Evolutionary conservation across 1,284 basidiomycete species (phyloP).

Genomic region (Dichomitus squalens): DNA sequence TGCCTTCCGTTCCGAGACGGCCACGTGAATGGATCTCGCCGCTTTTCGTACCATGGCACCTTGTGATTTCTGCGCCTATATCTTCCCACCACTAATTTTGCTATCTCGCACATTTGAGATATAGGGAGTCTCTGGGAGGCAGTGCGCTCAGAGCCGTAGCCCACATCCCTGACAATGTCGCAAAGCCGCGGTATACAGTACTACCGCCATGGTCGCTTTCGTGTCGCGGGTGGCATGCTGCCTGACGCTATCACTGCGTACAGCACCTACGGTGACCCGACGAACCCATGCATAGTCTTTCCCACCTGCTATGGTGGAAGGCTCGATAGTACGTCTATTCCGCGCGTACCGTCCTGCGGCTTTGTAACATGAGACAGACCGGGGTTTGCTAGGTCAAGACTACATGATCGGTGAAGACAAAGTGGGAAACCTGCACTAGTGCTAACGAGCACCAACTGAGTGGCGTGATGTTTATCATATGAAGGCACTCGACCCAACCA

Average conservation of each 20-base stretch:
- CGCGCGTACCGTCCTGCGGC: not conserved
- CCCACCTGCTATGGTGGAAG: conserved; percentile 38
- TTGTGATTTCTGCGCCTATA: not conserved
- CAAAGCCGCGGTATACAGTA: conserved; percentile 29
- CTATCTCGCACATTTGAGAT: not conserved
- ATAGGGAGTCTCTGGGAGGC: not conserved
- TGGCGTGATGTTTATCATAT: not conserved
- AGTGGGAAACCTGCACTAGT: conserved; percentile 25
- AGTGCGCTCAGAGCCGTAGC: not conserved
- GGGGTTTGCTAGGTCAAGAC: conserved; percentile 43
- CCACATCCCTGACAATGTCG: conserved; percentile 21
- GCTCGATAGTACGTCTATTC: conserved; percentile 34
- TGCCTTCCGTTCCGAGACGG: not conserved
- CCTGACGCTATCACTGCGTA: conserved; percentile 39
- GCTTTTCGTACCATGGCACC: not conserved
- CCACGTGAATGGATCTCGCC: not conserved
- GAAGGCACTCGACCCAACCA: conserved; percentile 49
- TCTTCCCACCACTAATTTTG: not conserved
- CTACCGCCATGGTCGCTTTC: conserved; percentile 39
- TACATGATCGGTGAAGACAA: conserved; percentile 56
- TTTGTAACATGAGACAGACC: conserved; percentile 13
- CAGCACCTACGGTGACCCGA: conserved; percentile 37
- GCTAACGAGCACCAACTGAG: not conserved
- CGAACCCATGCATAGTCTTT: conserved; percentile 40
- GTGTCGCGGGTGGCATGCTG: conserved; percentile 35